These are phyloP conservation scores for Nigrospora sphaerica DNA, from an alignment of 2,329 filamentous ascomycete genomes.

Conservation along the genomic window DNA sequence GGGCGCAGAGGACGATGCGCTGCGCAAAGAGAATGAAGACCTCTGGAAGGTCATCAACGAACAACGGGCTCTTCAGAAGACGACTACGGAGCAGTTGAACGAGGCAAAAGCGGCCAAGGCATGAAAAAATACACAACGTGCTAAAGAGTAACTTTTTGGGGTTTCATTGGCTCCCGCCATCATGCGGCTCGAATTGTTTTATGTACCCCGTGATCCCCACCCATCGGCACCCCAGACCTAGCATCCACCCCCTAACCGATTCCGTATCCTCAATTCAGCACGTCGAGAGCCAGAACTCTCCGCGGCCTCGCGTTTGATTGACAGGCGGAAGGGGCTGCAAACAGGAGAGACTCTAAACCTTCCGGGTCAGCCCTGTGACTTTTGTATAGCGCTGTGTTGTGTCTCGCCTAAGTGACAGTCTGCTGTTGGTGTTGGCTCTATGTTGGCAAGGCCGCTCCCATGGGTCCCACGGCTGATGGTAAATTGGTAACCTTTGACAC, in stretches of 20 bases:
- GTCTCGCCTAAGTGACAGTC: too few species aligned
- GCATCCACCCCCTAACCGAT: not conserved
- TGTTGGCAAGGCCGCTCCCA: too few species aligned
- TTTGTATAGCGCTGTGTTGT: too few species aligned
- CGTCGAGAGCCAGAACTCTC: too few species aligned
- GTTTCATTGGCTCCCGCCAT: not conserved
- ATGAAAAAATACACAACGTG: slow-evolving; percentile 5
- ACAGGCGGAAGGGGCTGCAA: too few species aligned
- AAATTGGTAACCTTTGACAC: too few species aligned
- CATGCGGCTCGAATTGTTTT: not conserved
- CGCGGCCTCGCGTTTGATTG: too few species aligned
- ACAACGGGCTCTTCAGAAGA: slow-evolving; percentile 33
- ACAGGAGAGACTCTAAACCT: too few species aligned
- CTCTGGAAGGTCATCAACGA: slow-evolving; percentile 37
- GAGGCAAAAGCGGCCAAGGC: slow-evolving; percentile 17
- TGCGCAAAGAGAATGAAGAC: slow-evolving; percentile 33
- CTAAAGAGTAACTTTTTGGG: not conserved
- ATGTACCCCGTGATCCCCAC: not conserved
- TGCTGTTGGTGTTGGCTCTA: too few species aligned
- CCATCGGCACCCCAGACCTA: not conserved
- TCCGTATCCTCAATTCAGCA: too few species aligned
- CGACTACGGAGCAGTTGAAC: slow-evolving; percentile 22
- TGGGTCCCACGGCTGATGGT: too few species aligned
- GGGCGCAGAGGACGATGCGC: slow-evolving; percentile 24
- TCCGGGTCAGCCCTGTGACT: too few species aligned